Evolutionary conservation across 2,329 filamentous ascomycete species (phyloP).

Genomic region (Ophiosphaerella narmari): DNA sequence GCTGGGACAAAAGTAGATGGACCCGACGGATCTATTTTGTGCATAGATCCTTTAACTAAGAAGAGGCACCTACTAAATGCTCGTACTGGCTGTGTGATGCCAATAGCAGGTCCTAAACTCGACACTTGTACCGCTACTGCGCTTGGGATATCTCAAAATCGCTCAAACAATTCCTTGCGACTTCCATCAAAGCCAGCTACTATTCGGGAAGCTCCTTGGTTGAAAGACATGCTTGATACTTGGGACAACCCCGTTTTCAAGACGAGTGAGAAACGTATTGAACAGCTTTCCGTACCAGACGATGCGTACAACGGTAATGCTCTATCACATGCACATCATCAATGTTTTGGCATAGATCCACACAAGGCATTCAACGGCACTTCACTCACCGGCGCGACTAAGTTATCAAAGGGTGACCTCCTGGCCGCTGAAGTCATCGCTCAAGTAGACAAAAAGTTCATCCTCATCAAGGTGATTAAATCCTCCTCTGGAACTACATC

Average conservation of each 20-base stretch:
- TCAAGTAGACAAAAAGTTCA: slow-evolving; percentile 90
- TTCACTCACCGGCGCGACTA: slow-evolving; percentile 23
- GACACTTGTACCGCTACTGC: slow-evolving; percentile 6
- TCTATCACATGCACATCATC: slow-evolving; percentile 2
- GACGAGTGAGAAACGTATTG: slow-evolving; percentile 51
- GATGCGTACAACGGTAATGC: slow-evolving; percentile 6
- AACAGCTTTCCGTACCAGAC: slow-evolving; percentile 37
- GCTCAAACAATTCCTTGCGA: slow-evolving; percentile 38
- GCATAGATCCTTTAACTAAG: slow-evolving; percentile 66
- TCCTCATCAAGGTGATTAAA: slow-evolving; percentile 66
- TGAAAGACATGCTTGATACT: slow-evolving; percentile 62
- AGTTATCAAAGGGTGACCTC: slow-evolving; percentile 62
- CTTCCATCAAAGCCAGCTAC: slow-evolving; percentile 26
- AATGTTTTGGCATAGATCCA: slow-evolving; percentile 15
- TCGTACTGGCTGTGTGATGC: slow-evolving; percentile 57
- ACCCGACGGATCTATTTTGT: slow-evolving; percentile 52
- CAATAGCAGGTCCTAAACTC: slow-evolving; percentile 15
- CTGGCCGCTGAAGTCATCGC: slow-evolving; percentile 67
- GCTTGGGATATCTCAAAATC: slow-evolving; percentile 15
- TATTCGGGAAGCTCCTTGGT: slow-evolving; percentile 53
- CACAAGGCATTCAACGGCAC: slow-evolving; percentile 33
- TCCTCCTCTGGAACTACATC: slow-evolving; percentile 1
- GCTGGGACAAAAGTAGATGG: slow-evolving; percentile 3
- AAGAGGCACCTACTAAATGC: slow-evolving; percentile 57
- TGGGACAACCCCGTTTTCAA: slow-evolving; percentile 82